These are phyloP conservation scores for Neopestalotiopsis sp. DNA, from an alignment of 2,329 filamentous ascomycete genomes.

Conservation along the genomic window DNA sequence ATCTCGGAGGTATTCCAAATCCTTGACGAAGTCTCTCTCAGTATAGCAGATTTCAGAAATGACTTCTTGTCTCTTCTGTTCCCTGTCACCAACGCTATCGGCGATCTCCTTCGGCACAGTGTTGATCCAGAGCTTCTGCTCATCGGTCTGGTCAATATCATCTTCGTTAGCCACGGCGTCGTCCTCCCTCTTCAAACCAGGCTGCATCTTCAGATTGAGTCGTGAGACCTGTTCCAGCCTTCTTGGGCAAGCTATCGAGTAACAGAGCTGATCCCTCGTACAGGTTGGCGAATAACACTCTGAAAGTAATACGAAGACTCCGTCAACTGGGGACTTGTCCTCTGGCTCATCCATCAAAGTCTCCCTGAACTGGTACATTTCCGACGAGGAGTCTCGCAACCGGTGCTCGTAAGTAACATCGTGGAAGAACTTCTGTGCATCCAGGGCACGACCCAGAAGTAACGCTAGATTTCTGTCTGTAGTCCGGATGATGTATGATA, in stretches of 20 bases:
- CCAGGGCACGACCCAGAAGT: constrained; percentile 85
- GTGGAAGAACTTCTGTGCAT: constrained; percentile 99
- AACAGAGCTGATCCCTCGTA: constrained; percentile 92
- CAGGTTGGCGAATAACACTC: constrained; percentile 99
- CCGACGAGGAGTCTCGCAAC: constrained; percentile 87
- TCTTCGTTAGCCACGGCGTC: constrained; percentile 72
- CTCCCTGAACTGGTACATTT: constrained; percentile 97
- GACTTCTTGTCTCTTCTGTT: constrained; percentile 97
- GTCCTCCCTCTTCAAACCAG: constrained; percentile 75
- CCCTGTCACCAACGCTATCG: constrained; percentile 84
- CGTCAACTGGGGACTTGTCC: constrained; percentile 77
- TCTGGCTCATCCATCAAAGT: constrained; percentile 85
- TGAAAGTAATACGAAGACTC: constrained; percentile 93
- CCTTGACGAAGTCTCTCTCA: constrained; percentile 97
- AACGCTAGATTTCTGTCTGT: constrained; percentile 94
- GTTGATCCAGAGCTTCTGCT: constrained; percentile 99
- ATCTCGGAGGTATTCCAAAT: constrained; percentile 94
- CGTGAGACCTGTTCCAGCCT: constrained; percentile 93
- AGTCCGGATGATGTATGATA: constrained; percentile 96
- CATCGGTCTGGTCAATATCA: constrained; percentile 81
- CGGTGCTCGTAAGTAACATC: constrained; percentile 98
- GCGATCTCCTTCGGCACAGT: constrained; percentile 95
- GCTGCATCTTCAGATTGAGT: constrained; percentile 90
- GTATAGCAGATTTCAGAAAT: constrained; percentile 99
- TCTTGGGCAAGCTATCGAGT: constrained; percentile 95